Conservation (phyloP, 352 stramenopile species). For the Phytophthora ramorum region DNA sequence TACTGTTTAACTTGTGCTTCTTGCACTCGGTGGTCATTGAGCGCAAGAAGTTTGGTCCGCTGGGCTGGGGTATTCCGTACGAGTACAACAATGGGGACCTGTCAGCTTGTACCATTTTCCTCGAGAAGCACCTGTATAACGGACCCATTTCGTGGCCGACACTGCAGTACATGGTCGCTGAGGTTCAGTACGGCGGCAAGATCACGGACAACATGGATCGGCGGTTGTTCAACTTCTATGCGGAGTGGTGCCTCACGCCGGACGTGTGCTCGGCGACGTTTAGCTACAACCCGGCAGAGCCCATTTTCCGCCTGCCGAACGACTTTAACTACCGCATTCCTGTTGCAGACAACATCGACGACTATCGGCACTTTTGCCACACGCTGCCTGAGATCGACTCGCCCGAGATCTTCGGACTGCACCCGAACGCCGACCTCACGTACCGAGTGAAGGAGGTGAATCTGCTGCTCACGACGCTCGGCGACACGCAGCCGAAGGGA, state of each 20-base stretch:
- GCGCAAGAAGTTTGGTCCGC: constrained; percentile 97
- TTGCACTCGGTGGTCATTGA: constrained; percentile 98
- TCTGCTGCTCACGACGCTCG: constrained; percentile 93
- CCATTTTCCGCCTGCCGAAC: constrained; percentile 97
- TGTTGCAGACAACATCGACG: constrained; percentile 91
- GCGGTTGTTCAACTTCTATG: constrained; percentile 97
- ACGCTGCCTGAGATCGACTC: constrained; percentile 97
- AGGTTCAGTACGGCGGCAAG: constrained; percentile 99
- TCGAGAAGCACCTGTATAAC: constrained; percentile 99
- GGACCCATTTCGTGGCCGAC: constrained; percentile 98
- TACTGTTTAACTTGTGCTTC: constrained; percentile 98
- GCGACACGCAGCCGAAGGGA: constrained; percentile 97
- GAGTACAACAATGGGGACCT: constrained; percentile 99
- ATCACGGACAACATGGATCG: constrained; percentile 99
- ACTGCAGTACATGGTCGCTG: constrained; percentile 99
- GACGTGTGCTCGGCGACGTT: constrained; percentile 88
- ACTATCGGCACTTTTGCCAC: constrained; percentile 96
- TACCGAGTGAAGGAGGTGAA: constrained; percentile 98
- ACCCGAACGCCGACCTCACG: constrained; percentile 98
- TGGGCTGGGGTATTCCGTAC: constrained; percentile 99
- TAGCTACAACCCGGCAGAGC: constrained; percentile 94
- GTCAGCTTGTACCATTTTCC: constrained; percentile 97
- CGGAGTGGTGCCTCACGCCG: constrained; percentile 95
- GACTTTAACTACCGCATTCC: constrained; percentile 97
- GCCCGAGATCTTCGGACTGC: constrained; percentile 98